Evolutionary conservation across 306 rosid species (phyloP).

Genomic region (Malus fusca): DNA sequence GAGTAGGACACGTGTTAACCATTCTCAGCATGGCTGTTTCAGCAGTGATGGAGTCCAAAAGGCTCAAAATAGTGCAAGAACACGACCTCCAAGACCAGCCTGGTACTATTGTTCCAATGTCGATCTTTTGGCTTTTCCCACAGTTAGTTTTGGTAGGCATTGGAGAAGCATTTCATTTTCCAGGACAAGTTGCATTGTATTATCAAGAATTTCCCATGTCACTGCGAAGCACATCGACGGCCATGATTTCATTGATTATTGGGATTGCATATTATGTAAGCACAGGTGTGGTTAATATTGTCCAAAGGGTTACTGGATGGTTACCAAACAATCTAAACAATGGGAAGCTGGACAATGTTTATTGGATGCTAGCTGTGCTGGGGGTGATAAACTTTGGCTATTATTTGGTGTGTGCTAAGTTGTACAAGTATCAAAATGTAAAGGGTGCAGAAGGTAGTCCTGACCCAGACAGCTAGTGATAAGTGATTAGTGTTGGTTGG

Average conservation of each 20-base stretch:
- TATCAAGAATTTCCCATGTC: constrained; percentile 58
- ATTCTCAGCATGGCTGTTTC: constrained; percentile 29
- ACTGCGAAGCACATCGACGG: constrained; percentile 42
- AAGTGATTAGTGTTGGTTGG: not conserved
- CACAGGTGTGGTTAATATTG: constrained; percentile 28
- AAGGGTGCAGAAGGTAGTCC: not conserved
- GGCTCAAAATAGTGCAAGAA: constrained; percentile 27
- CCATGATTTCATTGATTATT: constrained; percentile 41
- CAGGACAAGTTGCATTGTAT: constrained; percentile 53
- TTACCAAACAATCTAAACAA: constrained; percentile 45
- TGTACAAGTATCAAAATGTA: constrained; percentile 35
- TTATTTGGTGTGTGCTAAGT: constrained; percentile 31
- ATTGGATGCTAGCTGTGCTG: constrained; percentile 42
- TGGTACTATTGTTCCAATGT: constrained; percentile 19
- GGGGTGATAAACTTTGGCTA: constrained; percentile 50
- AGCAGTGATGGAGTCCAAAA: constrained; percentile 60
- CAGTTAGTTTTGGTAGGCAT: constrained; percentile 48
- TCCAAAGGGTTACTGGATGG: constrained; percentile 45
- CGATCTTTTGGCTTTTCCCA: constrained; percentile 51
- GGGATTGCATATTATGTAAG: constrained; percentile 45
- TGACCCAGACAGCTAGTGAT: not conserved
- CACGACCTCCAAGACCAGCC: not conserved
- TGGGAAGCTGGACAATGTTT: constrained; percentile 44
- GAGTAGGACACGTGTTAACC: constrained; percentile 46
- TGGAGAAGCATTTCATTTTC: constrained; percentile 70